Conservation (phyloP, 2,329 filamentous ascomycete genomes). For the Xylariaceae sp. region DNA sequence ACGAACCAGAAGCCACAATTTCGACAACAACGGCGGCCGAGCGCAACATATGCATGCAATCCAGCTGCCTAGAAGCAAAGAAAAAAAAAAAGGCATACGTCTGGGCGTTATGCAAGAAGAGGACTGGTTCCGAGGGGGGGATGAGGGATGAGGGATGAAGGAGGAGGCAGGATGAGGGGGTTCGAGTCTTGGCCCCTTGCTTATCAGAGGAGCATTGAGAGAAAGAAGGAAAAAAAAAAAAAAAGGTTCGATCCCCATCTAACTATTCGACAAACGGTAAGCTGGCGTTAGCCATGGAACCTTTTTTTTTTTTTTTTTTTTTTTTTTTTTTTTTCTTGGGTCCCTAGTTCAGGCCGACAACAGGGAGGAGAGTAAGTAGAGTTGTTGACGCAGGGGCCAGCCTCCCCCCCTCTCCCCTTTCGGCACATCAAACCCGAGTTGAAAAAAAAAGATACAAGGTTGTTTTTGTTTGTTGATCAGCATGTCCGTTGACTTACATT, state of each 20-base stretch:
- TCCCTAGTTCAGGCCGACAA: conserved; percentile 1
- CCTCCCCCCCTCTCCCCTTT: background rate
- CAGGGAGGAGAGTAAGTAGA: background rate
- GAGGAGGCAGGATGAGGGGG: no score
- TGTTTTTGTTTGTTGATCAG: no score
- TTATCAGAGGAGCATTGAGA: conserved; percentile 6
- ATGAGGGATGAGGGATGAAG: no score
- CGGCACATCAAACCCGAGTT: conserved; percentile 9
- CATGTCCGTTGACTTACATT: no score
- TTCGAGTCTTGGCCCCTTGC: background rate
- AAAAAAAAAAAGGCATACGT: background rate
- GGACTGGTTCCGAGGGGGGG: conserved; percentile 5
- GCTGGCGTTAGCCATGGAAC: conserved; percentile 13
- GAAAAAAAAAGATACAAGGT: background rate
- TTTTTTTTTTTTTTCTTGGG: no score
- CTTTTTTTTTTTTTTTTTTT: background rate
- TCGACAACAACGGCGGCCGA: background rate
- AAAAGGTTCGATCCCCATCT: conserved; percentile 2
- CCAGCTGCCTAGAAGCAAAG: conserved; percentile 3
- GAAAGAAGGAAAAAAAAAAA: background rate
- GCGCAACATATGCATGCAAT: conserved; percentile 10
- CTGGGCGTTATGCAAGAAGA: conserved; percentile 10
- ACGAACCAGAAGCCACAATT: conserved; percentile 10
- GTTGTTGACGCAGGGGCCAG: background rate
- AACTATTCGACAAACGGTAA: conserved; percentile 5